Percentiles rank a stretch among this genome's conserved stretches.
Evolutionary conservation across 148 eudicot species (phyloP).

Genomic region (Rhododendron kiyosumense): DNA sequence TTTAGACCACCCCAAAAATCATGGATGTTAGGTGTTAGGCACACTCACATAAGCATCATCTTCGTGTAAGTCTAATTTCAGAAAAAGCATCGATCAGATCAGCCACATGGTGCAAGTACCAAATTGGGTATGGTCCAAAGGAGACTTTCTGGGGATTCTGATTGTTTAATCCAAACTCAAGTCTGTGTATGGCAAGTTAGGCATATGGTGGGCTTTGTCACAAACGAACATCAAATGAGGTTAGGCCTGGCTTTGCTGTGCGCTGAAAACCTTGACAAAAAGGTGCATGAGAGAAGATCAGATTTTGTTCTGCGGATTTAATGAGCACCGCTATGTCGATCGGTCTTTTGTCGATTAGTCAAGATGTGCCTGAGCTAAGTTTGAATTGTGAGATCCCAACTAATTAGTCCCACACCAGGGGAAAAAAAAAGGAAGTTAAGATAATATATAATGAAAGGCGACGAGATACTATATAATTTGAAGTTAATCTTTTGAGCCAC

Average conservation of each 20-base stretch:
- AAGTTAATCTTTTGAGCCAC: too few species aligned
- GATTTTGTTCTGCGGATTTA: neutral
- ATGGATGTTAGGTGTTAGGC: neutral
- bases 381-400: too few species aligned
- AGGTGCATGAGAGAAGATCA: neutral
- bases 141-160: neutral
- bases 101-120: slow-evolving; percentile 1
- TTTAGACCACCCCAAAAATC: neutral
- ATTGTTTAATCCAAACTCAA: neutral
- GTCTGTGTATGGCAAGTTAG: neutral
- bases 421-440: too few species aligned
- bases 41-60: neutral
- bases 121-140: neutral
- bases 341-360: too few species aligned
- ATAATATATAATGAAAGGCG: too few species aligned
- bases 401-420: too few species aligned
- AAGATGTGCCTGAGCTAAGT: too few species aligned
- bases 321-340: too few species aligned
- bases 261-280: neutral
- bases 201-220: neutral
- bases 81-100: neutral
- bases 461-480: too few species aligned
- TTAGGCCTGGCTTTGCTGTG: neutral
- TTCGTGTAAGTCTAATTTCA: neutral
- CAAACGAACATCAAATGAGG: neutral